These are phyloP conservation scores for Pythium dissotocum DNA, from an alignment of 352 stramenopile species.

Conservation along the genomic window DNA sequence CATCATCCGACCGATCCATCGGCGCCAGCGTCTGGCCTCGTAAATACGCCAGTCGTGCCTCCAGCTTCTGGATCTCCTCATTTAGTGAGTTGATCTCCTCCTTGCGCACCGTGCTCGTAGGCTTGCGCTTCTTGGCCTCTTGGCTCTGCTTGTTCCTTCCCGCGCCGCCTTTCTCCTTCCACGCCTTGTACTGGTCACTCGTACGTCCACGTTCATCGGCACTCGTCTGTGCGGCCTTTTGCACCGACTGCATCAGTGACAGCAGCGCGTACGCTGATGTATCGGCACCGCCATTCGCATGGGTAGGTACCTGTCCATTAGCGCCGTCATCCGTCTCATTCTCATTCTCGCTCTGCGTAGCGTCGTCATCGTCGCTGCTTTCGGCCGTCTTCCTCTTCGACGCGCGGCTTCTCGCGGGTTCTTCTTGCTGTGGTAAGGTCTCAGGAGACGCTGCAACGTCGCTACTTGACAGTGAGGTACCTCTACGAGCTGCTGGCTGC, in stretches of 20 bases:
- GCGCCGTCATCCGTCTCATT: neutral
- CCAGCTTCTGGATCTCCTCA: slow-evolving; percentile 19
- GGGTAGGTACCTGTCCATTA: neutral
- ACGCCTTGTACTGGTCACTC: neutral
- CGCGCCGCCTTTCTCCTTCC: neutral
- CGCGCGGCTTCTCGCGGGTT: neutral
- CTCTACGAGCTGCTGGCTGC: neutral
- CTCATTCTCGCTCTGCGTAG: neutral
- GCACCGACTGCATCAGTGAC: slow-evolving; percentile 22
- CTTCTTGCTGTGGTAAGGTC: neutral
- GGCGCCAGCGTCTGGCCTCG: slow-evolving; percentile 13
- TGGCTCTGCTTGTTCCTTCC: neutral
- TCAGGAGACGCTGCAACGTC: neutral
- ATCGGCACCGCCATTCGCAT: neutral
- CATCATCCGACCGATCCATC: neutral
- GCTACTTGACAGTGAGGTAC: neutral
- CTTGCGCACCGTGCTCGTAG: slow-evolving; percentile 22
- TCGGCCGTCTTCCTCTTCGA: neutral
- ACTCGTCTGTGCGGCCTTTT: slow-evolving; percentile 15
- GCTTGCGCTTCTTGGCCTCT: slow-evolving; percentile 22
- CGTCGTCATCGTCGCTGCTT: neutral
- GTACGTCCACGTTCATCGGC: slow-evolving; percentile 6
- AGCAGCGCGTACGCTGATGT: slow-evolving; percentile 20
- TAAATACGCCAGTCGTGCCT: slow-evolving; percentile 18
- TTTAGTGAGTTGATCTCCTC: slow-evolving; percentile 19